phyloP scores from a whole-genome alignment of 2,329 filamentous ascomycete species.

The Septoria linicola region DNA sequence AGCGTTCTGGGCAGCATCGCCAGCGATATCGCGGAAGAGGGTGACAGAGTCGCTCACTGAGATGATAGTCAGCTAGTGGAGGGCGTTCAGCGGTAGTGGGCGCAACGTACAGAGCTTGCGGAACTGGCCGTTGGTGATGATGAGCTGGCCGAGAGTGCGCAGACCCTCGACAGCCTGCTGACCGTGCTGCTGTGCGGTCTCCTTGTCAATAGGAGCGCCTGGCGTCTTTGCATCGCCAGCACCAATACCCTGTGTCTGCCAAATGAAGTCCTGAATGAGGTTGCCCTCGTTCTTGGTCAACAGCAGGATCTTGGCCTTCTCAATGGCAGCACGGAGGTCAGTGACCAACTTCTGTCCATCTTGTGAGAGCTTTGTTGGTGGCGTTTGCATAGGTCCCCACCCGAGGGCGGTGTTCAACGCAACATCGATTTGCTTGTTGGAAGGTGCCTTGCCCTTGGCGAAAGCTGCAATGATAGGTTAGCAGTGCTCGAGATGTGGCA shows the following conservation, averaged over 20 bases:
- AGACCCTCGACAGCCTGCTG: conserved; percentile 81
- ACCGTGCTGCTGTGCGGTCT: conserved; percentile 76
- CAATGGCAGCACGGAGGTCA: conserved; percentile 76
- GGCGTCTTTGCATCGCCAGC: conserved; percentile 62
- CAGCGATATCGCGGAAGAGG: conserved; percentile 84
- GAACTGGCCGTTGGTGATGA: conserved; percentile 96
- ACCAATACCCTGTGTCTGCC: conserved; percentile 78
- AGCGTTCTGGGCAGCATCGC: conserved; percentile 80
- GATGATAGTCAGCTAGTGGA: neutral
- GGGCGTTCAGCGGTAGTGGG: no score
- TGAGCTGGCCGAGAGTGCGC: conserved; percentile 79
- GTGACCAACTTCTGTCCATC: conserved; percentile 78
- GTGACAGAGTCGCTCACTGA: conserved; percentile 74
- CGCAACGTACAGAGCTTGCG: conserved; percentile 78
- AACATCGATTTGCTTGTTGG: conserved; percentile 94
- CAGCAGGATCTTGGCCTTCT: conserved; percentile 78
- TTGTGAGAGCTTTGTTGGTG: conserved; percentile 72
- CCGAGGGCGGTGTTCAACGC: conserved; percentile 84
- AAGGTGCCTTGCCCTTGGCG: conserved; percentile 83
- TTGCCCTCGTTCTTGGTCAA: conserved; percentile 95
- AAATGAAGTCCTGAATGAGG: conserved; percentile 93
- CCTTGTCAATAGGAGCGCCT: conserved; percentile 69
- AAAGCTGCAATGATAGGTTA: conserved; percentile 59
- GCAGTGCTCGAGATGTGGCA: neutral
- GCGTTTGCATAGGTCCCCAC: conserved; percentile 67